These are phyloP conservation scores for Euclidium syriacum DNA, from an alignment of 345 rosid genomes.

Conservation along the genomic window DNA sequence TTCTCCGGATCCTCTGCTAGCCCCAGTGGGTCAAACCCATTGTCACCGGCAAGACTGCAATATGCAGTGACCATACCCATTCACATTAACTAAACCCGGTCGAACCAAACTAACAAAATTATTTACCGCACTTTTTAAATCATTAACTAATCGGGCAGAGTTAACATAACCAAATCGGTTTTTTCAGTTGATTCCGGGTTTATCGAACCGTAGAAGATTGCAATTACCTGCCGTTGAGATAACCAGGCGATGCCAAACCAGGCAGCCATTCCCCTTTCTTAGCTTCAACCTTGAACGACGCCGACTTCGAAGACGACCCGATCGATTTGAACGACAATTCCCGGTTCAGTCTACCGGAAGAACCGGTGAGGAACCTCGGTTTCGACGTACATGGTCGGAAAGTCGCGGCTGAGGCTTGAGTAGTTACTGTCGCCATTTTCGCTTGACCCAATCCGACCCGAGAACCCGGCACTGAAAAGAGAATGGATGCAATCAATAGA, in stretches of 20 bases:
- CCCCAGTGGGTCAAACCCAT: slow-evolving; percentile 89
- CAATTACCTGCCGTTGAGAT: slow-evolving; percentile 77
- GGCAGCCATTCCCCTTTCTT: slow-evolving; percentile 99
- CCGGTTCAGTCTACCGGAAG: slow-evolving; percentile 45
- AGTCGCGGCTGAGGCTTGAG: slow-evolving; percentile 82
- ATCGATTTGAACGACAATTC: slow-evolving; percentile 41
- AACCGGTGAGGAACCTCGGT: slow-evolving; percentile 65
- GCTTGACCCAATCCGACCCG: slow-evolving; percentile 15
- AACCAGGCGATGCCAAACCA: slow-evolving; percentile 70
- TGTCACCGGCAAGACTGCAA: slow-evolving; percentile 89
- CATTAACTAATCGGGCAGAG: background rate
- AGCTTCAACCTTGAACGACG: slow-evolving; percentile 63
- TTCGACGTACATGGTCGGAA: slow-evolving; percentile 56
- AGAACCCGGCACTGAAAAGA: background rate
- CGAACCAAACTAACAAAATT: background rate
- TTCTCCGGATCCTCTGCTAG: slow-evolving; percentile 96
- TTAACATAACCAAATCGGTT: background rate
- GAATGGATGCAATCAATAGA: slow-evolving; percentile 25
- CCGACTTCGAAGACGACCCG: slow-evolving; percentile 24
- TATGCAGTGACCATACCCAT: background rate
- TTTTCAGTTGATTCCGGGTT: background rate
- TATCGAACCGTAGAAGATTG: background rate
- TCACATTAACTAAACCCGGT: background rate
- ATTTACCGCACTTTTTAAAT: too few relatives aligned
- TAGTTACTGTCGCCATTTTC: slow-evolving; percentile 71